Evolutionary conservation across 164 flowering plant species (phyloP).

Genomic region (Macadamia tetraphylla): DNA sequence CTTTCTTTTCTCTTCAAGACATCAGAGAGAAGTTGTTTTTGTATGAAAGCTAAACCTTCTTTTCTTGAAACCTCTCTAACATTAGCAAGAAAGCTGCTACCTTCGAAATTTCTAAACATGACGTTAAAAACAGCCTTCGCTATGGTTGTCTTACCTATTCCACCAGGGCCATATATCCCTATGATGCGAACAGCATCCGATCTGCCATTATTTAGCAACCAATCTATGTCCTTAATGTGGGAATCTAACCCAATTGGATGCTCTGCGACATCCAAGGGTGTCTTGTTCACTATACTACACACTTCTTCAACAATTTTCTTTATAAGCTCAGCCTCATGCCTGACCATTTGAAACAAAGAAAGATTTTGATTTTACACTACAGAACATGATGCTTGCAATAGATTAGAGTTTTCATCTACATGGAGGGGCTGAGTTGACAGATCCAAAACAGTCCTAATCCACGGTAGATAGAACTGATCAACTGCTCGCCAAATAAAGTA

Average conservation of each 20-base stretch:
- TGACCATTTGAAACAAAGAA: not conserved
- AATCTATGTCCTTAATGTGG: too few relatives aligned
- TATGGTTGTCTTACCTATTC: conserved; percentile 13
- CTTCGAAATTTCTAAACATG: not conserved
- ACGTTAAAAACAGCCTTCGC: conserved; percentile 9
- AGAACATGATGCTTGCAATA: too few relatives aligned
- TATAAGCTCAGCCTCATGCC: conserved; percentile 4
- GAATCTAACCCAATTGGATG: conserved; percentile 11
- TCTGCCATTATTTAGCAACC: too few relatives aligned
- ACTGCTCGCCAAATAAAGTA: too few relatives aligned
- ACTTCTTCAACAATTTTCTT: not conserved
- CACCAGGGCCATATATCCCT: too few relatives aligned
- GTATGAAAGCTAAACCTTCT: not conserved
- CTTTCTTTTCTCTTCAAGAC: not conserved
- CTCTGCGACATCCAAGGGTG: not conserved
- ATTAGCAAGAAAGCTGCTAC: conserved; percentile 7
- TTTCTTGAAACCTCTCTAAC: conserved; percentile 9
- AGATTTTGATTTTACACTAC: too few relatives aligned
- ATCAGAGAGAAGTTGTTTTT: conserved; percentile 10
- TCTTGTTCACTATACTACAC: not conserved
- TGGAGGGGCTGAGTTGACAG: too few relatives aligned
- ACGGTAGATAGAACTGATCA: too few relatives aligned
- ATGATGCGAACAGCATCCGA: too few relatives aligned
- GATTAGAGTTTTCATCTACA: too few relatives aligned
- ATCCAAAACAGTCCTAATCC: too few relatives aligned